Percentiles rank a stretch among this genome's conserved stretches.
Conservation (phyloP, 1,139 yeast genomes). For the Taiozyma sp. region DNA sequence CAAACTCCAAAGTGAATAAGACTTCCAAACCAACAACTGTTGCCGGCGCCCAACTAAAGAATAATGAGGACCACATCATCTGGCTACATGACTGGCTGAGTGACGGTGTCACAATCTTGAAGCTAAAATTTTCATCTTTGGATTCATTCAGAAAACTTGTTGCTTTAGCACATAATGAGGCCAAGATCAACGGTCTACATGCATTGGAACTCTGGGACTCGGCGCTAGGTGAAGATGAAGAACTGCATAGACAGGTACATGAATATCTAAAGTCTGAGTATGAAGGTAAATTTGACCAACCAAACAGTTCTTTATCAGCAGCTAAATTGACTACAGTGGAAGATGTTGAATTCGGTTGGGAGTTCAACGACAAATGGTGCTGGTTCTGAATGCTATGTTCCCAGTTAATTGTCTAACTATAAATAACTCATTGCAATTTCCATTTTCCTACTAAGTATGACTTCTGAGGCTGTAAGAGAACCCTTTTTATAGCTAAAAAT, state of each 20-base stretch:
- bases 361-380: conserved; percentile 23
- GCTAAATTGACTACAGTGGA: conserved; percentile 12
- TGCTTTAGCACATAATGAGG: conserved; percentile 13
- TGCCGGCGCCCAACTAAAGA: conserved; percentile 14
- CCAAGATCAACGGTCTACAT: conserved; percentile 5
- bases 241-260: conserved; percentile 2
- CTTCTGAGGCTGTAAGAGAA: background rate
- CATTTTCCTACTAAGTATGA: no score
- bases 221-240: conserved; percentile 8
- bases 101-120: conserved; percentile 29
- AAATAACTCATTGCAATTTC: no score
- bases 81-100: conserved; percentile 44
- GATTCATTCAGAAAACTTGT: conserved; percentile 15
- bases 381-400: conserved; percentile 17
- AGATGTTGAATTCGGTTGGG: conserved; percentile 13
- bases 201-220: conserved; percentile 19
- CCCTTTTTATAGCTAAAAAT: background rate
- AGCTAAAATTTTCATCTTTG: conserved; percentile 12
- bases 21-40: conserved; percentile 4
- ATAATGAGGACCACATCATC: conserved; percentile 28
- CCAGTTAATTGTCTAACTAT: background rate
- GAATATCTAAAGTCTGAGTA: conserved; percentile 7
- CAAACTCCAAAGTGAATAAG: conserved; percentile 14
- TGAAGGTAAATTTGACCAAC: conserved; percentile 6
- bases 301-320: conserved; percentile 18